Conservation (phyloP, 306 rosid species). For the Trifolium subterraneum region DNA sequence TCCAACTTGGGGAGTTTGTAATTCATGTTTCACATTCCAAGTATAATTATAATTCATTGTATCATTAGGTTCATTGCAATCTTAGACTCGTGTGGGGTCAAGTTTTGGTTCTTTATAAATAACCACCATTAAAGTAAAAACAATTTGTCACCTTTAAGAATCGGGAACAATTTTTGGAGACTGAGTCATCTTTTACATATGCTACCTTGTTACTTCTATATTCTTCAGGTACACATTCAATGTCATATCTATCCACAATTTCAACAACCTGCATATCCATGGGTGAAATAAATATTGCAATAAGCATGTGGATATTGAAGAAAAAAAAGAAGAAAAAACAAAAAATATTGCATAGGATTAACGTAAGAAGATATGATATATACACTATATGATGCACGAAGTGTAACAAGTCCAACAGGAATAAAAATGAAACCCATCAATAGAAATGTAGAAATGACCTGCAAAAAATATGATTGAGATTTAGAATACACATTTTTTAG, state of each 20-base stretch:
- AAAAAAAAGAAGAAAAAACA: slow-evolving; percentile 34
- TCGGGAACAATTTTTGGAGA: slow-evolving; percentile 76
- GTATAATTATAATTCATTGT: neutral
- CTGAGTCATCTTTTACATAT: slow-evolving; percentile 72
- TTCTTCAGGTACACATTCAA: slow-evolving; percentile 71
- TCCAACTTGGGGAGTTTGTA: neutral
- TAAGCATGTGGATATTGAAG: slow-evolving; percentile 34
- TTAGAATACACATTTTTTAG: slow-evolving; percentile 23
- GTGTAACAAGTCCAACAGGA: slow-evolving; percentile 81
- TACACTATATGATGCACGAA: slow-evolving; percentile 74
- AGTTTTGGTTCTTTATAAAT: too few relatives aligned
- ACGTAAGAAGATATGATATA: slow-evolving; percentile 40
- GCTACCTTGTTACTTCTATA: slow-evolving; percentile 74
- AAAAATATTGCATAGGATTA: slow-evolving; percentile 23
- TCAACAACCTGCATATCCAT: slow-evolving; percentile 74
- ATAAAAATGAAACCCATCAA: slow-evolving; percentile 72
- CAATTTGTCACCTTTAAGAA: slow-evolving; percentile 73
- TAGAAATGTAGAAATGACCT: slow-evolving; percentile 80
- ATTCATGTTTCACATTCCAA: neutral
- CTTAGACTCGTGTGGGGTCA: neutral
- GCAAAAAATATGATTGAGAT: slow-evolving; percentile 46
- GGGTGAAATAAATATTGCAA: slow-evolving; percentile 33
- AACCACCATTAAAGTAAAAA: too few relatives aligned
- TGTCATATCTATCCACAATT: slow-evolving; percentile 82
- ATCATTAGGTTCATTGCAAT: neutral